These are phyloP conservation scores for Sporobolomyces pararoseus DNA, from an alignment of 768 basidiomycete genomes.

Conservation along the genomic window DNA sequence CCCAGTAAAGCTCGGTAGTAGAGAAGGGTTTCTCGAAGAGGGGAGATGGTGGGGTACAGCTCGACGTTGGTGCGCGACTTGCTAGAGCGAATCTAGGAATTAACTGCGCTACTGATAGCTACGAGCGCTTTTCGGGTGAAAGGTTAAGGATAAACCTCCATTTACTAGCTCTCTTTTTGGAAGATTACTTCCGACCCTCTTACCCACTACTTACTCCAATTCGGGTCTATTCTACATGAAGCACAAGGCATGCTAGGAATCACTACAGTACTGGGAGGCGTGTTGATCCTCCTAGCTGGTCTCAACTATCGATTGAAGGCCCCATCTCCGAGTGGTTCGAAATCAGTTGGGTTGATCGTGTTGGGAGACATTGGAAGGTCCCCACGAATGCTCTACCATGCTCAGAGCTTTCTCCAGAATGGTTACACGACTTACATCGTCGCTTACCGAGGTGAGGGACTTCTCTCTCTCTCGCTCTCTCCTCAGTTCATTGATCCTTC, in stretches of 20 bases:
- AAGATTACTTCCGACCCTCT: too few species aligned
- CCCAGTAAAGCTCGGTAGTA: too few species aligned
- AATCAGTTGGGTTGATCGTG: conserved; percentile 79
- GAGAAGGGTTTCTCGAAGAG: too few species aligned
- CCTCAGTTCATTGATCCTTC: not conserved
- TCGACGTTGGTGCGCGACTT: too few species aligned
- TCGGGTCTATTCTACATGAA: not conserved
- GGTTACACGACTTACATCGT: conserved; percentile 74
- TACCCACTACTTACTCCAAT: too few species aligned
- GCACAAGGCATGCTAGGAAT: not conserved
- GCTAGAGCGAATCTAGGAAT: too few species aligned
- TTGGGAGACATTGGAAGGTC: conserved; percentile 93
- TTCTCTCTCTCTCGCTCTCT: not conserved
- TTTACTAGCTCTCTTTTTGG: too few species aligned
- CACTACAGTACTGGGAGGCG: not conserved
- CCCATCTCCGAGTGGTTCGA: not conserved
- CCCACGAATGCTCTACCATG: conserved; percentile 98
- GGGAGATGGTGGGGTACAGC: too few species aligned
- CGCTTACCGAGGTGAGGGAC: conserved; percentile 74
- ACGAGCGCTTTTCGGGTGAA: too few species aligned
- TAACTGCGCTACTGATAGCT: too few species aligned
- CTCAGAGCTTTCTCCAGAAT: conserved; percentile 79
- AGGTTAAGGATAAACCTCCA: too few species aligned
- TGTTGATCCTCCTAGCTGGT: not conserved
- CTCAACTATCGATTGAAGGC: not conserved